A percentile compares a stretch with the other conserved stretches of the same genome.
These are phyloP conservation scores for Mucor racemosus DNA, from an alignment of 371 early-diverging fungal species.

Conservation along the genomic window DNA sequence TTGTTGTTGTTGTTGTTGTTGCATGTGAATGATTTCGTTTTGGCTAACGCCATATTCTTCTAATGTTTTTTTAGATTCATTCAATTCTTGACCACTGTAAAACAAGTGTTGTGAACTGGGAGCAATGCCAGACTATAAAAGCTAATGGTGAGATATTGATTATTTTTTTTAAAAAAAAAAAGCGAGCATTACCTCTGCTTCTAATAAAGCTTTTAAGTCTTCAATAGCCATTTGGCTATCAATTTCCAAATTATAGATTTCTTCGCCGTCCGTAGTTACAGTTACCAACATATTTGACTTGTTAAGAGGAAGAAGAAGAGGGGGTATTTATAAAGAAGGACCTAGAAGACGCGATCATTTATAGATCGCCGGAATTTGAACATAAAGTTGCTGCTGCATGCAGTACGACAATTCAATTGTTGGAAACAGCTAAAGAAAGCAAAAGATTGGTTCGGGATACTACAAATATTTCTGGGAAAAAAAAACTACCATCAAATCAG, in stretches of 20 bases:
- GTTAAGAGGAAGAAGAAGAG: not conserved
- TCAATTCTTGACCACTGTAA: conserved; percentile 66
- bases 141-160: not conserved
- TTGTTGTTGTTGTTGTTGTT: conserved; percentile 33
- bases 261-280: conserved; percentile 67
- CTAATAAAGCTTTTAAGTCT: conserved; percentile 82
- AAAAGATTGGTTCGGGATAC: too few relatives aligned
- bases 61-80: conserved; percentile 67
- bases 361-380: not conserved
- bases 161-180: conserved; percentile 1
- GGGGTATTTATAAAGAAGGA: not conserved
- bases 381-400: not conserved
- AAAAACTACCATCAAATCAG: too few relatives aligned
- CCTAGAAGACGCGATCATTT: conserved; percentile 4
- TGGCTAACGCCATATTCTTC: conserved; percentile 68
- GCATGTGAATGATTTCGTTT: conserved; percentile 78
- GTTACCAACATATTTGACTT: conserved; percentile 62
- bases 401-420: too few relatives aligned
- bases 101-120: conserved; percentile 51
- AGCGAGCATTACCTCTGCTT: conserved; percentile 68
- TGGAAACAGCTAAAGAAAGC: too few relatives aligned
- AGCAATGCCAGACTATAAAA: conserved; percentile 59
- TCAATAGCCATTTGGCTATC: conserved; percentile 82
- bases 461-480: too few relatives aligned
- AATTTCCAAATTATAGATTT: conserved; percentile 74